These are phyloP conservation scores for Angophora floribunda DNA, from an alignment of 345 rosid species.

Conservation along the genomic window DNA sequence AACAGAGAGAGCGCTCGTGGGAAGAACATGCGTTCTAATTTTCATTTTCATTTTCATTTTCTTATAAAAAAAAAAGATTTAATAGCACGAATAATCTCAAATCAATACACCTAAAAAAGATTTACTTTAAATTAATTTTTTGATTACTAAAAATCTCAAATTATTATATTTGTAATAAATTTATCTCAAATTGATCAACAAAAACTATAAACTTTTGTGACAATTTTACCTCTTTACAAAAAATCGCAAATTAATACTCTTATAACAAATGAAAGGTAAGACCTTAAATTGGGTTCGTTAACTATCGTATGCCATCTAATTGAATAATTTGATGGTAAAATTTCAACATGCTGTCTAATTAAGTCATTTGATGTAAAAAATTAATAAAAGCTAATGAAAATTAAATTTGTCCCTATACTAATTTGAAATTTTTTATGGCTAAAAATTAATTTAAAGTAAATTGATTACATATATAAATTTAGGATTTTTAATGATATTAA, in stretches of 20 bases:
- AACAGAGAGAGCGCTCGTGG: neutral
- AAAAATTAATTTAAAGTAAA: neutral
- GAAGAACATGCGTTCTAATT: neutral
- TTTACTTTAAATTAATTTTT: neutral
- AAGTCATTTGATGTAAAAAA: accelerated
- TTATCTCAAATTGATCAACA: accelerated
- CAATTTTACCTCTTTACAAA: accelerated
- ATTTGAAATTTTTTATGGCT: accelerated
- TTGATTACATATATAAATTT: accelerated
- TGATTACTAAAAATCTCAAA: accelerated
- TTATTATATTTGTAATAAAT: accelerated
- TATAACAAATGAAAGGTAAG: too few species aligned
- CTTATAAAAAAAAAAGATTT: too few species aligned
- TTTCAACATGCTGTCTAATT: neutral
- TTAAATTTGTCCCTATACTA: accelerated
- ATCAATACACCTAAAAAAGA: accelerated
- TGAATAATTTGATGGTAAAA: accelerated
- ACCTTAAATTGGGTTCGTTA: accelerated
- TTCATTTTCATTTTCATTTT: neutral
- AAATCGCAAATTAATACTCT: too few species aligned
- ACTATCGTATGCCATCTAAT: accelerated
- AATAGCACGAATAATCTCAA: accelerated
- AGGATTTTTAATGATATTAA: accelerated
- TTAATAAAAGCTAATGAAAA: accelerated
- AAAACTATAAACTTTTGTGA: accelerated